These are phyloP conservation scores for Colletotrichum sp. DNA, from an alignment of 2,329 filamentous ascomycete genomes.

Conservation along the genomic window DNA sequence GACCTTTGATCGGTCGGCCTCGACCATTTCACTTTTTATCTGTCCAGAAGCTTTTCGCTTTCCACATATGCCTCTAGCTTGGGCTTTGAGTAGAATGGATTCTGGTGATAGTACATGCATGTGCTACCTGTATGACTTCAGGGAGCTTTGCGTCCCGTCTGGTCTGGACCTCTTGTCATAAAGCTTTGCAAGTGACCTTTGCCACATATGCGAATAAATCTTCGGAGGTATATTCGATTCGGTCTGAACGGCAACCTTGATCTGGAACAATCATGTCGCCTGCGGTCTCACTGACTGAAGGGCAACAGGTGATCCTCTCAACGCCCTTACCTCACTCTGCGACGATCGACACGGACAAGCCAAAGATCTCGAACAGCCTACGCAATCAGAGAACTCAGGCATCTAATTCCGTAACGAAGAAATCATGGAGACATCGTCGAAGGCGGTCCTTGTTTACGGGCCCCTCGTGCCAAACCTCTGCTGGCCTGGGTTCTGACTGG, in stretches of 20 bases:
- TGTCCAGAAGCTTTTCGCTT: background rate
- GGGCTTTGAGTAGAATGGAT: background rate
- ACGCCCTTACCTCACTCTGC: background rate
- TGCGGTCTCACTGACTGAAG: background rate
- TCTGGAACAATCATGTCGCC: background rate
- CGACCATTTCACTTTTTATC: background rate
- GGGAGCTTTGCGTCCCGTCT: background rate
- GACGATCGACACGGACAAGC: background rate
- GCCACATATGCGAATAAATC: background rate
- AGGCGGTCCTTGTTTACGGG: background rate
- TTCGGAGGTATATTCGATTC: background rate
- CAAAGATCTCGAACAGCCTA: background rate
- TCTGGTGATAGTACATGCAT: background rate
- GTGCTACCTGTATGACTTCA: background rate
- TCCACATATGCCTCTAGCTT: background rate
- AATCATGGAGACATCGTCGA: background rate
- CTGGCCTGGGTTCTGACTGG: background rate
- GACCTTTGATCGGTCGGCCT: accelerated
- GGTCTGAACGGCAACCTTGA: background rate
- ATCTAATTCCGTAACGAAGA: background rate
- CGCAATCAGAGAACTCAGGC: background rate
- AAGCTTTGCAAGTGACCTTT: background rate
- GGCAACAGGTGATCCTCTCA: background rate
- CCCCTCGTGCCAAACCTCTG: background rate
- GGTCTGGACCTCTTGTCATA: background rate